These are phyloP conservation scores for Candida sojae DNA, from an alignment of 1,139 yeast species.

Conservation along the genomic window DNA sequence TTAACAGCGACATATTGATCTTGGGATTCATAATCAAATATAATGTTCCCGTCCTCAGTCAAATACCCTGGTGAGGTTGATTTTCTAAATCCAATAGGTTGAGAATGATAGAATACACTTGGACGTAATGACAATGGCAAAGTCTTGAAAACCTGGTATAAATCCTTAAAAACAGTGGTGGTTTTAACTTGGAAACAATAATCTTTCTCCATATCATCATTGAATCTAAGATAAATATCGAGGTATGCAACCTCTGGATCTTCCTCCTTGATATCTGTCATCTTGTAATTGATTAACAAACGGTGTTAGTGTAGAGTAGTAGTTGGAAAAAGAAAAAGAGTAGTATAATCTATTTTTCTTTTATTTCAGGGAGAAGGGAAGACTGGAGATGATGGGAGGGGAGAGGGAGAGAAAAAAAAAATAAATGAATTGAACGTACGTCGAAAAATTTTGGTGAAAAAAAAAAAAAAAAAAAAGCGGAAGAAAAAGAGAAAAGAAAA, in stretches of 20 bases:
- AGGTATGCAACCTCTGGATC: slow-evolving; percentile 29
- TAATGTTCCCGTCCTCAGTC: slow-evolving; percentile 78
- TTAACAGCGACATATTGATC: slow-evolving; percentile 44
- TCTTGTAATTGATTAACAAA: background rate
- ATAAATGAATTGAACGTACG: background rate
- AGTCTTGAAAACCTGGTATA: slow-evolving; percentile 60
- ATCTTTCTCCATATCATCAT: slow-evolving; percentile 82
- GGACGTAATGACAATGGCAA: slow-evolving; percentile 83
- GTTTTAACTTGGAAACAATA: slow-evolving; percentile 78
- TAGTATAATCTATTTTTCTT: background rate
- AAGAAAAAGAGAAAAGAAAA: background rate
- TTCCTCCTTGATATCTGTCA: slow-evolving; percentile 5
- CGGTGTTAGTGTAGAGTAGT: background rate
- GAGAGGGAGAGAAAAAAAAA: background rate
- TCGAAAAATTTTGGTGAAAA: too few species aligned
- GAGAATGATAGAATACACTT: slow-evolving; percentile 62
- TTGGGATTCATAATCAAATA: slow-evolving; percentile 63
- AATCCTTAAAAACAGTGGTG: slow-evolving; percentile 56
- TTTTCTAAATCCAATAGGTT: slow-evolving; percentile 67
- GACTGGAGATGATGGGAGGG: slow-evolving; percentile 1
- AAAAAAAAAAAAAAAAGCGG: too few species aligned
- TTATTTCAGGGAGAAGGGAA: slow-evolving; percentile 2
- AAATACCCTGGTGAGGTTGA: slow-evolving; percentile 81
- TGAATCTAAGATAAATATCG: slow-evolving; percentile 83
- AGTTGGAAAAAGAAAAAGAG: background rate